Conservation (phyloP, 768 basidiomycete genomes). For the Tephrocybe sp. region DNA sequence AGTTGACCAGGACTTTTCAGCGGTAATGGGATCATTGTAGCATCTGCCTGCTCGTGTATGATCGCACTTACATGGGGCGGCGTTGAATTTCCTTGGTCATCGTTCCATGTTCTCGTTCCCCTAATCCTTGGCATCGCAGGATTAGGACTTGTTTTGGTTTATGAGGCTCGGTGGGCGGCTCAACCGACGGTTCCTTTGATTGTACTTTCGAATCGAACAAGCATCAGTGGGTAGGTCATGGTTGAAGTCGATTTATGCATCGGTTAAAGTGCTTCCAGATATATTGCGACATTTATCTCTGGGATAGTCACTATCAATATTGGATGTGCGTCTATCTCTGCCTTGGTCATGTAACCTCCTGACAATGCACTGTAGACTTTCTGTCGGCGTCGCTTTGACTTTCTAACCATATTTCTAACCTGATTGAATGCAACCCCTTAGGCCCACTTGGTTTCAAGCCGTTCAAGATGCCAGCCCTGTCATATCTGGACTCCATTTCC, state of each 20-base stretch:
- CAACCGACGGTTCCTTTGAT: background rate
- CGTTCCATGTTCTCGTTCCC: constrained; percentile 8
- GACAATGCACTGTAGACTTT: background rate
- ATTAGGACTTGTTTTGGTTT: background rate
- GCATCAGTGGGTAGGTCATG: constrained; percentile 6
- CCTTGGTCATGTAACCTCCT: background rate
- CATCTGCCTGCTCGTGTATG: background rate
- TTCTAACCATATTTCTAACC: background rate
- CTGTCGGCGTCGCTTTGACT: background rate
- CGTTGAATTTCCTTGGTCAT: constrained; percentile 9
- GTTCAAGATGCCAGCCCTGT: constrained; percentile 33
- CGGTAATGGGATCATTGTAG: constrained; percentile 1
- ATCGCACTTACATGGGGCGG: constrained; percentile 1
- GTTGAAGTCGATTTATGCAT: background rate
- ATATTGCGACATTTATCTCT: constrained; percentile 6
- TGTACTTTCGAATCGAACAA: constrained; percentile 8
- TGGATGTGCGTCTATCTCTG: constrained; percentile 5
- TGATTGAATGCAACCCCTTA: background rate
- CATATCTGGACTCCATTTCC: constrained; percentile 32
- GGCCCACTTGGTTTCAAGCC: constrained; percentile 33
- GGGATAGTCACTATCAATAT: constrained; percentile 9
- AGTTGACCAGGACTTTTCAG: constrained; percentile 6
- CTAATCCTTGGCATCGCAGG: constrained; percentile 6
- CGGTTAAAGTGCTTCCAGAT: background rate
- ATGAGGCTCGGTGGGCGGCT: background rate